A percentile compares a stretch with the other conserved stretches of the same genome.
Conservation (phyloP, 306 rosid species). For the Pyrus pyrifolia region DNA sequence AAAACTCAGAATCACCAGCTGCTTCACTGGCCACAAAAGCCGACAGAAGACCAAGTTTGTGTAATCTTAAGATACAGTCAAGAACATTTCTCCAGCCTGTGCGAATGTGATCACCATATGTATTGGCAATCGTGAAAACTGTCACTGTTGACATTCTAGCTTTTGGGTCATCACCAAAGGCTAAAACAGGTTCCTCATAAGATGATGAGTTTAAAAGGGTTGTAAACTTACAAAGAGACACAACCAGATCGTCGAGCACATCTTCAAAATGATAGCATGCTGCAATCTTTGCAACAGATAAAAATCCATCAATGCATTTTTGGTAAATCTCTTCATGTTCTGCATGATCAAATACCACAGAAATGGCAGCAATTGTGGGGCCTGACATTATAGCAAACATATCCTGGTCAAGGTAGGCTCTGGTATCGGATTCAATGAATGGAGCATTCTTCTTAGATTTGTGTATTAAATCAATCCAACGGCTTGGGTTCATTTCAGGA, state of each 20-base stretch:
- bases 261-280: conserved; percentile 98
- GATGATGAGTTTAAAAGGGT: conserved; percentile 79
- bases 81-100: conserved; percentile 96
- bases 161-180: conserved; percentile 89
- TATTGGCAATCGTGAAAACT: conserved; percentile 85
- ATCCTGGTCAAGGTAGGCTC: conserved; percentile 86
- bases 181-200: conserved; percentile 81
- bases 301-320: conserved; percentile 87
- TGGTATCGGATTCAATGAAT: conserved; percentile 75
- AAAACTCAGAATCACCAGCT: conserved; percentile 76
- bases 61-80: conserved; percentile 85
- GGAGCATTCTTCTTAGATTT: conserved; percentile 79
- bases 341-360: conserved; percentile 97
- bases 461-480: conserved; percentile 89
- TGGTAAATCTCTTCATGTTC: conserved; percentile 90
- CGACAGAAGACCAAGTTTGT: conserved; percentile 94
- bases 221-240: conserved; percentile 95
- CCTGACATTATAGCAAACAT: conserved; percentile 97
- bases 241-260: conserved; percentile 92
- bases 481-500: conserved; percentile 94
- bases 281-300: conserved; percentile 86
- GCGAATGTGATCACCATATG: conserved; percentile 89
- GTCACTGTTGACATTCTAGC: conserved; percentile 95
- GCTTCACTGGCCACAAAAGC: conserved; percentile 92
- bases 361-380: conserved; percentile 94